phyloP scores from a whole-genome alignment of 2,329 filamentous ascomycete genomes.

The Paradendryphiella salina region DNA sequence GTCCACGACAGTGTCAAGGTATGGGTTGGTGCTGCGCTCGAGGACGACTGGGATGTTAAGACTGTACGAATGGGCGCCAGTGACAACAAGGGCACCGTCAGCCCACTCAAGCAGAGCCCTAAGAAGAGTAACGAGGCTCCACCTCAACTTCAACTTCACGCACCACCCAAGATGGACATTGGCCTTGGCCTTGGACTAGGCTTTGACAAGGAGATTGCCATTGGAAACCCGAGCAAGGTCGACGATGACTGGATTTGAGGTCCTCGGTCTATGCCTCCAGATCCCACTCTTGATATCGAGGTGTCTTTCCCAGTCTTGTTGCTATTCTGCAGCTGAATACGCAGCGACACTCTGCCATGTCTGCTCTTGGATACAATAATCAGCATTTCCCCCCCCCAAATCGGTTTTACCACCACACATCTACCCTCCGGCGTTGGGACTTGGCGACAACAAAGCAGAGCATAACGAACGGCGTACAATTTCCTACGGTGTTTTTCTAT shows the following conservation, averaged over 20 bases:
- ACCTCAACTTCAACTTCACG: constrained; percentile 46
- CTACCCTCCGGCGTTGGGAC: neutral
- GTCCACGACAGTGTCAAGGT: constrained; percentile 87
- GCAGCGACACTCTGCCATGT: neutral
- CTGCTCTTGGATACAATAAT: neutral
- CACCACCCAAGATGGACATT: constrained; percentile 46
- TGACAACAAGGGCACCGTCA: constrained; percentile 40
- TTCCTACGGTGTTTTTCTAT: neutral
- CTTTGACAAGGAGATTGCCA: constrained; percentile 38
- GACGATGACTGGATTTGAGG: constrained; percentile 43
- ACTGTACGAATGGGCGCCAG: constrained; percentile 73
- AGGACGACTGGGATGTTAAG: constrained; percentile 84
- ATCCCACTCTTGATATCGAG: neutral
- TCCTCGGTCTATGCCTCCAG: neutral
- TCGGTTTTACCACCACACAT: neutral
- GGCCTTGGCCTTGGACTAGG: constrained; percentile 33
- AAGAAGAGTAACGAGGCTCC: constrained; percentile 47
- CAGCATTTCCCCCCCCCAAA: neutral
- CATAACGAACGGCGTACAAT: constrained; percentile 1
- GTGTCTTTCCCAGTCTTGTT: neutral
- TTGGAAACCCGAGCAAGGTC: constrained; percentile 19
- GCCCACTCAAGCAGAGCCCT: constrained; percentile 47
- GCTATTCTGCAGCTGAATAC: too few species aligned
- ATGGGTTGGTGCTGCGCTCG: constrained; percentile 84
- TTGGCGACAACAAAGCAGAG: neutral